Percentiles rank a stretch among this genome's conserved stretches.
Evolutionary conservation across 1,284 basidiomycete genomes (phyloP).

Genomic region (Leccinum griseonigrum): DNA sequence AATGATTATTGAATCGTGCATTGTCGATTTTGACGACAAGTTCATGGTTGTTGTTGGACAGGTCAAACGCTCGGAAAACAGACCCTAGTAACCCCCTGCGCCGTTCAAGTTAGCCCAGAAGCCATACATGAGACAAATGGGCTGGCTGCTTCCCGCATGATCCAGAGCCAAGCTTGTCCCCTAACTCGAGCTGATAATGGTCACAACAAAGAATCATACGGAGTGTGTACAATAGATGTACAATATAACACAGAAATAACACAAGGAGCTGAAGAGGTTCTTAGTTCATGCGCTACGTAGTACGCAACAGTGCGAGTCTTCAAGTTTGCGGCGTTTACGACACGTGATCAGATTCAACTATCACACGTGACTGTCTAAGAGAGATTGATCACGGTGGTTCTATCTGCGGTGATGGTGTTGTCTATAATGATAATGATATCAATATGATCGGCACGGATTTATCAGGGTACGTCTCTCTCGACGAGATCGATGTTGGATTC

Average conservation of each 20-base stretch:
- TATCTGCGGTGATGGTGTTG: no score
- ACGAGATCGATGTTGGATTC: slow-evolving; percentile 27
- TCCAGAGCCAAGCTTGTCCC: background rate
- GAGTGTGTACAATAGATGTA: no score
- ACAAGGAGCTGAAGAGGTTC: no score
- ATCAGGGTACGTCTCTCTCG: slow-evolving; percentile 28
- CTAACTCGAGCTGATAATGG: background rate
- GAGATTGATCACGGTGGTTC: no score
- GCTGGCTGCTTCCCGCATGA: background rate
- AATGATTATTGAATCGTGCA: background rate
- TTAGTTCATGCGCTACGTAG: no score
- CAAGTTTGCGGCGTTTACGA: no score
- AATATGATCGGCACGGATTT: no score
- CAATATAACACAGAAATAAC: no score
- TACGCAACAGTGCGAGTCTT: no score
- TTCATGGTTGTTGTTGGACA: background rate
- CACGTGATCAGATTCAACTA: no score
- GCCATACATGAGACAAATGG: background rate
- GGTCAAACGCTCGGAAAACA: background rate
- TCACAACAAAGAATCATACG: background rate
- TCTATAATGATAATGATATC: no score
- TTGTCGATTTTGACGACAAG: background rate
- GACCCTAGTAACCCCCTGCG: background rate
- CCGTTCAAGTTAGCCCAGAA: background rate
- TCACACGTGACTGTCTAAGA: no score